These are phyloP conservation scores for Aspergillus transmontanensis DNA, from an alignment of 2,329 filamentous ascomycete species.

Conservation along the genomic window DNA sequence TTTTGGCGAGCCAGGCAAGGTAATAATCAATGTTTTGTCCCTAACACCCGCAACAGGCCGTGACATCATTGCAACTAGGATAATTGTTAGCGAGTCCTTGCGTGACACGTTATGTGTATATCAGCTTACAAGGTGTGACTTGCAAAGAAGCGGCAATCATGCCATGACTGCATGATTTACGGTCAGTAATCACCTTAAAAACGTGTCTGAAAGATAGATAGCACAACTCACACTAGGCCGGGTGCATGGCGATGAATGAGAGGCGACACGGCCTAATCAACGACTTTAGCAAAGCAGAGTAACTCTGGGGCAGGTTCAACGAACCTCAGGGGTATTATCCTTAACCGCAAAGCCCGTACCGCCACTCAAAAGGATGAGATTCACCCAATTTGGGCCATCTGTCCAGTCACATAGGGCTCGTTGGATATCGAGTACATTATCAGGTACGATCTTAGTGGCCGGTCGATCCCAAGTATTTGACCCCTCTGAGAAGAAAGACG, in stretches of 20 bases:
- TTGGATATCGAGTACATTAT: conserved; percentile 75
- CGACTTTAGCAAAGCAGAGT: conserved; percentile 17
- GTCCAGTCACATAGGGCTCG: conserved; percentile 71
- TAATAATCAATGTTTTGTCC: conserved; percentile 79
- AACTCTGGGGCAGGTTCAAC: conserved; percentile 19
- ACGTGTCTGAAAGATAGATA: background rate
- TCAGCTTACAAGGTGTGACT: conserved; percentile 80
- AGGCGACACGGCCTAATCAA: conserved; percentile 69
- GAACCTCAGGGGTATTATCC: conserved; percentile 86
- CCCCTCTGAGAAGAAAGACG: conserved; percentile 65
- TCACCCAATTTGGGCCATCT: conserved; percentile 63
- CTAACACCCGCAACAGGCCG: conserved; percentile 87
- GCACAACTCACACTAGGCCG: conserved; percentile 69
- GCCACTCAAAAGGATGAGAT: conserved; percentile 84
- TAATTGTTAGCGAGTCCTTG: conserved; percentile 26
- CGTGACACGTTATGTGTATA: conserved; percentile 20
- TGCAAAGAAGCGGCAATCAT: conserved; percentile 85
- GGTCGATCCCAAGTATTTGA: conserved; percentile 71
- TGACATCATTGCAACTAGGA: conserved; percentile 89
- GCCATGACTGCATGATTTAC: conserved; percentile 63
- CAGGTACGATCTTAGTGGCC: conserved; percentile 74
- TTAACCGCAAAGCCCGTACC: conserved; percentile 88
- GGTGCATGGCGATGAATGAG: conserved; percentile 84
- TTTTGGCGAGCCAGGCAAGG: conserved; percentile 91
- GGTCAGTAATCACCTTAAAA: conserved; percentile 22